Evolutionary conservation across 2,329 filamentous ascomycete genomes (phyloP).

Genomic region (Fusarium algeriense): DNA sequence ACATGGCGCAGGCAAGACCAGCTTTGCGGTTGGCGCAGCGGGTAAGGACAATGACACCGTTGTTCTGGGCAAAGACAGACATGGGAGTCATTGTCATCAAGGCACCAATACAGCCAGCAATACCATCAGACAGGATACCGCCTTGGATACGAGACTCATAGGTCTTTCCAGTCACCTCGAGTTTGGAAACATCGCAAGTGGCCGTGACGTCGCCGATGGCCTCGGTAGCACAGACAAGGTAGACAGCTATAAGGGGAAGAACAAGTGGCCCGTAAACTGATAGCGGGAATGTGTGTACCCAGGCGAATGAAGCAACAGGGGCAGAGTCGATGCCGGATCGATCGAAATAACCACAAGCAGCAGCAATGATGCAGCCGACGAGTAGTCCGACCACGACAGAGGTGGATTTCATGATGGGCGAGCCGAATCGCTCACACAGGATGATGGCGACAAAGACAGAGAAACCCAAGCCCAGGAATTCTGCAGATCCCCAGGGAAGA

Average conservation of each 20-base stretch:
- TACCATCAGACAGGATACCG: conserved; percentile 80
- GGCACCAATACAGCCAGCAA: conserved; percentile 80
- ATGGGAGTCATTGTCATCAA: conserved; percentile 85
- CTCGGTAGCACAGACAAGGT: conserved; percentile 81
- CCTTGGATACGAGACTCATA: conserved; percentile 85
- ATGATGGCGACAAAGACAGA: conserved; percentile 84
- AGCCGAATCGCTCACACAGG: conserved; percentile 82
- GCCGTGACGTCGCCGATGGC: conserved; percentile 85
- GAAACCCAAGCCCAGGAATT: conserved; percentile 84
- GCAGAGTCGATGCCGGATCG: conserved; percentile 77
- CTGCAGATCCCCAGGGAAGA: conserved; percentile 81
- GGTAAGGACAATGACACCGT: conserved; percentile 85
- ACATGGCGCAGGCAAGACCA: conserved; percentile 81
- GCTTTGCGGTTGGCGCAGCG: conserved; percentile 84
- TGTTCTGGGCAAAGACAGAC: conserved; percentile 86
- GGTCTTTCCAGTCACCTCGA: conserved; percentile 77
- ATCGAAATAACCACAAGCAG: conserved; percentile 82
- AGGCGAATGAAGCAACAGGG: conserved; percentile 79
- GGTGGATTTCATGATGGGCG: conserved; percentile 86
- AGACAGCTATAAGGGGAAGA: conserved; percentile 76
- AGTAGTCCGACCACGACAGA: conserved; percentile 81
- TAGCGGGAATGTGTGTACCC: conserved; percentile 82
- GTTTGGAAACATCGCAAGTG: conserved; percentile 82
- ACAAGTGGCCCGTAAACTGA: conserved; percentile 79
- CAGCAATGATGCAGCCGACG: conserved; percentile 82